Percentiles rank a stretch among this genome's conserved stretches.
Conservation (phyloP, 2,329 filamentous ascomycete genomes). For the Alternaria metachromatica region DNA sequence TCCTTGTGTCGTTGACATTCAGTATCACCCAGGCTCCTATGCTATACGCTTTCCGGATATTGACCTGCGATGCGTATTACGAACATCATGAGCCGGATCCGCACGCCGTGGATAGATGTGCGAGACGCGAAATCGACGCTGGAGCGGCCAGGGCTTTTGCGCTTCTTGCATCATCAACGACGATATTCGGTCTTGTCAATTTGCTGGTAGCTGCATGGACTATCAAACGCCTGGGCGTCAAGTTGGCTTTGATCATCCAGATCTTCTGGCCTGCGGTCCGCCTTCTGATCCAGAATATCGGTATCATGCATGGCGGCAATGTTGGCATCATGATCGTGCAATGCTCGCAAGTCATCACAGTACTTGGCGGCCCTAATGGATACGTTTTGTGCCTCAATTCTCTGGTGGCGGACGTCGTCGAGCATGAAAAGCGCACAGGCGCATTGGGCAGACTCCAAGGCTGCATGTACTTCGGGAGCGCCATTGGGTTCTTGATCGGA, state of each 20-base stretch:
- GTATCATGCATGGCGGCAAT: conserved; percentile 66
- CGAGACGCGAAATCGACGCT: conserved; percentile 67
- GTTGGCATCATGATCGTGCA: conserved; percentile 73
- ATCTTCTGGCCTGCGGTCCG: conserved; percentile 70
- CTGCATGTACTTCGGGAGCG: conserved; percentile 70
- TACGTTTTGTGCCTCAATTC: conserved; percentile 74
- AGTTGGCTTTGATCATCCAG: conserved; percentile 67
- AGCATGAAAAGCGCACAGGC: conserved; percentile 65
- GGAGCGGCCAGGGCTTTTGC: conserved; percentile 68
- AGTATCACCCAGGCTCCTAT: conserved; percentile 59
- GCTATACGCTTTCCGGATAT: conserved; percentile 72
- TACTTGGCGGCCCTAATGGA: conserved; percentile 71
- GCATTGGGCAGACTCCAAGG: conserved; percentile 72
- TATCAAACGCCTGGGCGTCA: conserved; percentile 70
- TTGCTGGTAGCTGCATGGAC: conserved; percentile 71
- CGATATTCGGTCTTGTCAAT: conserved; percentile 71
- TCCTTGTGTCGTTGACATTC: conserved; percentile 63
- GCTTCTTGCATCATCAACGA: conserved; percentile 71
- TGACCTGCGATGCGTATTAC: conserved; percentile 76
- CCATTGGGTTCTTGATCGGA: conserved; percentile 69
- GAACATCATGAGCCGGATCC: conserved; percentile 58
- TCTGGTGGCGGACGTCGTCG: conserved; percentile 69
- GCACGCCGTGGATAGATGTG: conserved; percentile 62
- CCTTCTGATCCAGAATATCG: conserved; percentile 68
- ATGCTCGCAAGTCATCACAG: conserved; percentile 69